Percentiles rank a stretch among this genome's conserved stretches.
Conservation (phyloP, 352 stramenopile genomes). For the Pythium guiyangense region DNA sequence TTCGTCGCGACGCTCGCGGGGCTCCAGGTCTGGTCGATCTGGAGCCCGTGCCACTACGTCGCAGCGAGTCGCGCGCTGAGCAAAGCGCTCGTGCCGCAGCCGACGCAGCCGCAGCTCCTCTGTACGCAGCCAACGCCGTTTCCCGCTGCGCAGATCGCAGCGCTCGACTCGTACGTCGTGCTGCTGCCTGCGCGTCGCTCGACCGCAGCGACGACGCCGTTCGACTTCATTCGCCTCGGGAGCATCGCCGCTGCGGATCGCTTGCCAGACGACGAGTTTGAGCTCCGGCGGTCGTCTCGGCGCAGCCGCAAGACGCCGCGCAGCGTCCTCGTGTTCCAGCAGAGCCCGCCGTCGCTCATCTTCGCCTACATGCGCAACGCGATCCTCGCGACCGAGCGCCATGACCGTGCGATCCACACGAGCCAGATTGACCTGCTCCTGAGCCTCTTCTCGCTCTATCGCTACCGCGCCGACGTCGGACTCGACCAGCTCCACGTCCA, state of each 20-base stretch:
- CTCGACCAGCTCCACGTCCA: slow-evolving; percentile 36
- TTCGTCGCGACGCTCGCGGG: slow-evolving; percentile 68
- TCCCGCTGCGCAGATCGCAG: slow-evolving; percentile 50
- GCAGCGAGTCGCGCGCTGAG: slow-evolving; percentile 62
- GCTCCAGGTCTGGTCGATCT: slow-evolving; percentile 84
- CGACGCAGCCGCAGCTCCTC: slow-evolving; percentile 64
- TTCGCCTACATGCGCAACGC: slow-evolving; percentile 55
- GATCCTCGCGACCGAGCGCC: slow-evolving; percentile 20
- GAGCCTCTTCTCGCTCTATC: slow-evolving; percentile 81
- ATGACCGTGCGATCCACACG: slow-evolving; percentile 19
- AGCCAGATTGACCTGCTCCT: slow-evolving; percentile 73
- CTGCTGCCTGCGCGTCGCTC: slow-evolving; percentile 45
- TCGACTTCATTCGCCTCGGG: slow-evolving; percentile 35
- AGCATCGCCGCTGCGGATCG: slow-evolving; percentile 39
- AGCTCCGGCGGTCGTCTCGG: slow-evolving; percentile 26
- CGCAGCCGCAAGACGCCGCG: slow-evolving; percentile 9
- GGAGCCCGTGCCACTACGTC: slow-evolving; percentile 79
- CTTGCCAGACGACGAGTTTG: slow-evolving; percentile 52
- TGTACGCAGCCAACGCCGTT: slow-evolving; percentile 63
- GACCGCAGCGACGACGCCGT: slow-evolving; percentile 5
- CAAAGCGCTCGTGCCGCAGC: slow-evolving; percentile 51
- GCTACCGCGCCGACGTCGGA: slow-evolving; percentile 79
- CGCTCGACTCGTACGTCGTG: slow-evolving; percentile 74
- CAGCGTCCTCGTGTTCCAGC: slow-evolving; percentile 65
- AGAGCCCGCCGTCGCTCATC: slow-evolving; percentile 71